These are phyloP conservation scores for Penicillium sp. DNA, from an alignment of 2,329 filamentous ascomycete species.

Conservation along the genomic window DNA sequence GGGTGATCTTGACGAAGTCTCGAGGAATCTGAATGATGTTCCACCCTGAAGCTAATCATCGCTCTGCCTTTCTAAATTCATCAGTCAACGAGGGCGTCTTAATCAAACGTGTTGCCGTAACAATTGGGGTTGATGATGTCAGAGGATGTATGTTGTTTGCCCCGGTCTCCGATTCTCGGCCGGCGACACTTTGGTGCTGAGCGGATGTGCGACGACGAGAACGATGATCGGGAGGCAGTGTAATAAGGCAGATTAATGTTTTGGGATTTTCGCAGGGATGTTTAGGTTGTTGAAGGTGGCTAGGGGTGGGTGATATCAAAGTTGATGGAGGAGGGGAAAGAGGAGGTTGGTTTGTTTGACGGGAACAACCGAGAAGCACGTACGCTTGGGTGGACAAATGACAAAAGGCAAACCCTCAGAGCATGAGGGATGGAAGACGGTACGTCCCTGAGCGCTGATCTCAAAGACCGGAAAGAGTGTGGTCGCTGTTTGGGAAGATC, in stretches of 20 bases:
- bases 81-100: slow-evolving; percentile 28
- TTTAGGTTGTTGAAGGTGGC: background rate
- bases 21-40: slow-evolving; percentile 44
- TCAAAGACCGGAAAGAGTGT: slow-evolving; percentile 16
- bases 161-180: slow-evolving; percentile 7
- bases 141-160: slow-evolving; percentile 15
- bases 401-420: slow-evolving; percentile 28
- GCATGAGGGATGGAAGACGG: slow-evolving; percentile 23
- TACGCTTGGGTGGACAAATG: slow-evolving; percentile 32
- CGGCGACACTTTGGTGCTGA: background rate
- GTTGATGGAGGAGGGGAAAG: slow-evolving; percentile 9
- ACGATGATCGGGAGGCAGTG: background rate
- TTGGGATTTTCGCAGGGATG: background rate
- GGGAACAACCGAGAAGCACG: slow-evolving; percentile 14
- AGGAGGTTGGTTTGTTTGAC: slow-evolving; percentile 5
- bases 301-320: slow-evolving; percentile 1
- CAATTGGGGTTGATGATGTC: slow-evolving; percentile 11
- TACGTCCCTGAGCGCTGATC: slow-evolving; percentile 20
- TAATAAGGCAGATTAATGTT: background rate
- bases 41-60: slow-evolving; percentile 48
- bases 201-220: slow-evolving; percentile 3
- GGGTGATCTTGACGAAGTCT: slow-evolving; percentile 39
- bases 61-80: slow-evolving; percentile 40
- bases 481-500: slow-evolving; percentile 18
- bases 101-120: background rate